These are phyloP conservation scores for Ganoderma sp. DNA, from an alignment of 1,284 basidiomycete species.

Conservation along the genomic window DNA sequence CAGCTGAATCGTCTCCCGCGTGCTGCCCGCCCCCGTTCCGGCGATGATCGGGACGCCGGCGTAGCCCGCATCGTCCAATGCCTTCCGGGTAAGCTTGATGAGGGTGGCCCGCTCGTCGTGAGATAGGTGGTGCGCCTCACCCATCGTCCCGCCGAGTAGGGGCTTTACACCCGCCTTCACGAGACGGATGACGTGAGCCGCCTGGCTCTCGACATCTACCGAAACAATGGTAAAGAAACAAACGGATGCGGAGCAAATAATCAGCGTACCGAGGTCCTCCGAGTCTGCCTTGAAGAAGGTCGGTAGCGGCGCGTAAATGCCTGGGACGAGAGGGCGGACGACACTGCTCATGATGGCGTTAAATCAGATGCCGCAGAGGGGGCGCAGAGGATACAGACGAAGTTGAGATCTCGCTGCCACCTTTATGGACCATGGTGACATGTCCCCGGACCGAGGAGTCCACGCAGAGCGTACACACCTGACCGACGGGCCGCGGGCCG, in stretches of 20 bases:
- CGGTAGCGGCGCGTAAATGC: slow-evolving; percentile 86
- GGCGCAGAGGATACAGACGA: slow-evolving; percentile 24
- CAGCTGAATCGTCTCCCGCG: slow-evolving; percentile 79
- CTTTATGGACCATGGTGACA: slow-evolving; percentile 23
- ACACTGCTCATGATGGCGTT: slow-evolving; percentile 27
- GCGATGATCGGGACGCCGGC: slow-evolving; percentile 72
- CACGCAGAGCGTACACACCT: slow-evolving; percentile 23
- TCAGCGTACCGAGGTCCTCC: slow-evolving; percentile 81
- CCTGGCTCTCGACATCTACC: slow-evolving; percentile 74
- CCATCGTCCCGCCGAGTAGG: slow-evolving; percentile 83
- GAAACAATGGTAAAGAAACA: neutral
- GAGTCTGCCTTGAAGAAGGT: slow-evolving; percentile 79
- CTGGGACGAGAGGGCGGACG: slow-evolving; percentile 68
- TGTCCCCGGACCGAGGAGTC: slow-evolving; percentile 27
- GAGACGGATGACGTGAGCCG: slow-evolving; percentile 73
- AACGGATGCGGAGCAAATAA: neutral
- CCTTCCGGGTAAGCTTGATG: slow-evolving; percentile 73
- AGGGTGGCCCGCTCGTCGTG: slow-evolving; percentile 73
- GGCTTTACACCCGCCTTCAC: slow-evolving; percentile 78
- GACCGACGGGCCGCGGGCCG: slow-evolving; percentile 28
- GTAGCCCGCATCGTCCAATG: slow-evolving; percentile 72
- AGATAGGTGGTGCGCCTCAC: slow-evolving; percentile 83
- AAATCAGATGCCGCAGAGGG: slow-evolving; percentile 51
- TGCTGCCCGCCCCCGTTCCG: slow-evolving; percentile 84
- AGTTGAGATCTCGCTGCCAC: slow-evolving; percentile 25